Evolutionary conservation across 1,139 yeast genomes (phyloP), one percentile per base, ranked within the genome.

Genomic region (Hyphopichia wangnamkhiaoensis): DNA sequence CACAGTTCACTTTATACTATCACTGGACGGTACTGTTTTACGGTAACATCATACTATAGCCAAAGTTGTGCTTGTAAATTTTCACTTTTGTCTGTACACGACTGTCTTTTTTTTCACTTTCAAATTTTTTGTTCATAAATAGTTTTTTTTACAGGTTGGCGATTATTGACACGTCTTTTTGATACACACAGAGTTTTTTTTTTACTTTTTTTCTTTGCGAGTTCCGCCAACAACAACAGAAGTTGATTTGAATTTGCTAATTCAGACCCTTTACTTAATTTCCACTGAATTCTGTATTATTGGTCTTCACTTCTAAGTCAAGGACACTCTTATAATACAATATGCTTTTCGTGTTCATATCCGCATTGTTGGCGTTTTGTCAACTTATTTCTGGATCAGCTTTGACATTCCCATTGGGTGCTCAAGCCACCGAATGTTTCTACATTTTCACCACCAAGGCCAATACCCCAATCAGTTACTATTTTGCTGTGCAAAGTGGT

Each of bases 401-500:
- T 9, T 66, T 91, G 53, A 88, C 96, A 0, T 82, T 88, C 52
- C 77, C 77, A 31, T 72, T 93, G 46, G 81, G 82, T n/a, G 91
- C 96, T 17, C 86, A 82, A 50, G 93, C 82, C 46, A 73, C 71
- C 45, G 75, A 85, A 40, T 93, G 98, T 59, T 87, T 77, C 61
- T 90, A 86, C 63, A 77, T 84, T 15, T 79, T 84, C 60, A 87
- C 93, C 38, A 79, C 79, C 37, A 71, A 76, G 43, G 77, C 80
- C 10, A 75, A 78, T 49, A 74, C 90, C 41, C 76, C 76, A 44
- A 75, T 93, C 42, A 83, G 86, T 23, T 91, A 84, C 59, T 87
- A 89, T 60, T 93, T 89, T 71, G 90, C 96, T 14, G 97, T 93
- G 37, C 96, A 90, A 63, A 76, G 85, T 28, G 97, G 98, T 41